Conservation (phyloP, 1,139 yeast genomes). For the Blastobotrys serpentis region DNA sequence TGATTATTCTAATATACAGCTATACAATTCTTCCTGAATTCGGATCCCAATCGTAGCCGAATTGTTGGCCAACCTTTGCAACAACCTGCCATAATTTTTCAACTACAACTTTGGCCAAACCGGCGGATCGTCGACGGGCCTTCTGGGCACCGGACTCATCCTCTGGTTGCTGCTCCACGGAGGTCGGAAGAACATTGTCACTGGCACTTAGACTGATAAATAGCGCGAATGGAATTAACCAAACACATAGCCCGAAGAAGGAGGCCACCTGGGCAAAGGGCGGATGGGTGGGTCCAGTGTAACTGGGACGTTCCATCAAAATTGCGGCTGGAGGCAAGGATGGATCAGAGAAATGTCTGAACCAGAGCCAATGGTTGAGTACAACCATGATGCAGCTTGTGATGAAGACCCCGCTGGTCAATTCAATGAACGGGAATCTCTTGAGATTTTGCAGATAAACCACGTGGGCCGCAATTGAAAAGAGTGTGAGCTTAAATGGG, state of each 20-base stretch:
- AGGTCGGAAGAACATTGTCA: conserved; percentile 76
- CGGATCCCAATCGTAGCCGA: conserved; percentile 67
- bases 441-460: conserved; percentile 74
- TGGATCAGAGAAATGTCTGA: conserved; percentile 75
- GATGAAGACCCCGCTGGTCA: conserved; percentile 67
- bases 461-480: conserved; percentile 68
- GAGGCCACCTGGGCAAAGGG: conserved; percentile 87
- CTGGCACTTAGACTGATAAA: conserved; percentile 92
- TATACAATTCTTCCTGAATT: conserved; percentile 20
- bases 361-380: conserved; percentile 86
- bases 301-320: conserved; percentile 34
- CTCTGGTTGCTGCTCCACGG: conserved; percentile 26
- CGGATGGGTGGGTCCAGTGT: conserved; percentile 60
- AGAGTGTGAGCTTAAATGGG: conserved; percentile 63
- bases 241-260: conserved; percentile 87
- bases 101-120: conserved; percentile 65
- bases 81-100: conserved; percentile 52
- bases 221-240: conserved; percentile 92
- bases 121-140: conserved; percentile 45
- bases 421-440: conserved; percentile 79
- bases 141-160: conserved; percentile 36
- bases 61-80: conserved; percentile 48
- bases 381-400: conserved; percentile 71
- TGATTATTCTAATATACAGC: neutral
- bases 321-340: conserved; percentile 47